phyloP scores from a whole-genome alignment of 352 stramenopile genomes.

The Phytopythium cucurbitacearum region DNA sequence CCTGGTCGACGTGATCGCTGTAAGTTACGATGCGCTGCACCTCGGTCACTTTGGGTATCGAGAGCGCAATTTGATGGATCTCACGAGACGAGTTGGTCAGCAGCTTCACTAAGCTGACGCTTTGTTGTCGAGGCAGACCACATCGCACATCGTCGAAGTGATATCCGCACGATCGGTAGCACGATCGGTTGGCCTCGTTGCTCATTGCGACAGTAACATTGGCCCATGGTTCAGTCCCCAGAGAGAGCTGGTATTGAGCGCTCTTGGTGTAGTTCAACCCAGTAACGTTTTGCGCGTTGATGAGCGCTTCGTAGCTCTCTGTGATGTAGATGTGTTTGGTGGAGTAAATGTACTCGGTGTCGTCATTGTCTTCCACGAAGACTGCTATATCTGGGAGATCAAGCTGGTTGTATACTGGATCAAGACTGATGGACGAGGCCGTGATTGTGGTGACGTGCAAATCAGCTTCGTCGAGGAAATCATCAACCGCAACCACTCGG shows the following conservation, averaged over 20 bases:
- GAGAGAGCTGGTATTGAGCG: slow-evolving; percentile 40
- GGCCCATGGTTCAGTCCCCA: slow-evolving; percentile 59
- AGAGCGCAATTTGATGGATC: slow-evolving; percentile 52
- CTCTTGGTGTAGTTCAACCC: slow-evolving; percentile 14
- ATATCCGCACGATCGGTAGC: slow-evolving; percentile 71
- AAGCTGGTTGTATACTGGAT: slow-evolving; percentile 53
- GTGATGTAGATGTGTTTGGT: slow-evolving; percentile 26
- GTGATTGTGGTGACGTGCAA: slow-evolving; percentile 57
- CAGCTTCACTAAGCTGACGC: slow-evolving; percentile 47
- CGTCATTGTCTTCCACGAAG: slow-evolving; percentile 65
- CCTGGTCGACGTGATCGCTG: slow-evolving; percentile 53
- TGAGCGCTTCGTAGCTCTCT: slow-evolving; percentile 20
- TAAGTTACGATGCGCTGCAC: slow-evolving; percentile 63
- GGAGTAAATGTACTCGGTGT: slow-evolving; percentile 44
- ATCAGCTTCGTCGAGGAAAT: slow-evolving; percentile 62
- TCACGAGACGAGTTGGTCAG: slow-evolving; percentile 58
- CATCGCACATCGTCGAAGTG: slow-evolving; percentile 45
- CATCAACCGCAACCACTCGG: slow-evolving; percentile 63
- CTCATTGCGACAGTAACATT: slow-evolving; percentile 77
- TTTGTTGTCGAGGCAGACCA: slow-evolving; percentile 64
- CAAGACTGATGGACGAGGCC: slow-evolving; percentile 29
- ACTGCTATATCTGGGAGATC: slow-evolving; percentile 64
- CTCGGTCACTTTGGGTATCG: slow-evolving; percentile 47
- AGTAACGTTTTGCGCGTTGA: neutral
- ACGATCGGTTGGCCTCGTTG: slow-evolving; percentile 55